These are phyloP conservation scores for Wickerhamomyces xylosicus DNA, from an alignment of 805 yeast species.

Conservation along the genomic window DNA sequence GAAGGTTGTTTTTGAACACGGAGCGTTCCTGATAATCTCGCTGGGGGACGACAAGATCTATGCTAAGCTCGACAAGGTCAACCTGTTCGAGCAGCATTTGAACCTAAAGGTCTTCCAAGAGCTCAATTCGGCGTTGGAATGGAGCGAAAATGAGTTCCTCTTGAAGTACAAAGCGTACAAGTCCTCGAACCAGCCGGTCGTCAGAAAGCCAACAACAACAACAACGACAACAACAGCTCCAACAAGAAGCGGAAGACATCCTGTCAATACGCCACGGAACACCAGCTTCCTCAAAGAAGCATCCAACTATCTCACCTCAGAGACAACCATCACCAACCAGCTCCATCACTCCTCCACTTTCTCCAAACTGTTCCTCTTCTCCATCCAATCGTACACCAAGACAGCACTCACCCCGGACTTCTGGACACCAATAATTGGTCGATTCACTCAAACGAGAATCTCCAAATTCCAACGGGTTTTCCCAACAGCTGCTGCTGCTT, in stretches of 20 bases:
- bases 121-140: slow-evolving; percentile 82
- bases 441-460: not conserved
- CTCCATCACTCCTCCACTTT: slow-evolving; percentile 8
- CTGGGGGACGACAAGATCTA: slow-evolving; percentile 65
- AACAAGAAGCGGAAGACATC: no score
- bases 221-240: slow-evolving; percentile 2
- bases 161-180: slow-evolving; percentile 25
- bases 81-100: slow-evolving; percentile 37
- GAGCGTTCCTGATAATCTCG: slow-evolving; percentile 65
- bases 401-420: slow-evolving; percentile 1
- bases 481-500: no score
- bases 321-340: not conserved
- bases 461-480: not conserved
- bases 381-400: slow-evolving; percentile 6
- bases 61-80: slow-evolving; percentile 71
- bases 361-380: slow-evolving; percentile 3
- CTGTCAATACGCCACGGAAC: slow-evolving; percentile 30
- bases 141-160: slow-evolving; percentile 92
- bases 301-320: slow-evolving; percentile 22
- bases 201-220: not conserved
- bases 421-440: slow-evolving; percentile 6
- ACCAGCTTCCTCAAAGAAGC: slow-evolving; percentile 30
- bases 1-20: slow-evolving; percentile 60
- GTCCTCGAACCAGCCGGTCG: slow-evolving; percentile 1
- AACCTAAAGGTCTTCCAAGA: slow-evolving; percentile 59